Evolutionary conservation across 345 rosid species (phyloP).

Genomic region (Eucalyptus virginea): DNA sequence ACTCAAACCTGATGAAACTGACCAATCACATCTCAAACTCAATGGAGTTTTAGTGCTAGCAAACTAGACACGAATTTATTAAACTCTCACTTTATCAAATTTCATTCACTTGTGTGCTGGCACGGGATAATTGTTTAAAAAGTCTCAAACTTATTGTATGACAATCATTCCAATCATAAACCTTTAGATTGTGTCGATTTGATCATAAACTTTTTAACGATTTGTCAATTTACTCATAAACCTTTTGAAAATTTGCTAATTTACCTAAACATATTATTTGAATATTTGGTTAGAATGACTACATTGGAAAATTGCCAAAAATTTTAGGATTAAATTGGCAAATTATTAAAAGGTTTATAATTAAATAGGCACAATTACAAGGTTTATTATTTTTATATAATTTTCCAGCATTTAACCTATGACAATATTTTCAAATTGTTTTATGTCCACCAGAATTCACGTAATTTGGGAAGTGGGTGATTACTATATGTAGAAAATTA

Average conservation of each 20-base stretch:
- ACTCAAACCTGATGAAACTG: neutral
- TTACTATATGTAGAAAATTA: neutral
- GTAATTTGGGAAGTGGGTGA: neutral
- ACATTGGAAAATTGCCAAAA: too few relatives aligned
- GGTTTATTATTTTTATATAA: too few relatives aligned
- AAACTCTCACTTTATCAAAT: neutral
- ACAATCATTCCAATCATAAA: too few relatives aligned
- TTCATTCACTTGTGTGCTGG: neutral
- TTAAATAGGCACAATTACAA: rapidly evolving
- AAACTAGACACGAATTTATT: neutral
- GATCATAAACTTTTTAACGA: rapidly evolving
- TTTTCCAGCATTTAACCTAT: neutral
- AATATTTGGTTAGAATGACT: too few relatives aligned
- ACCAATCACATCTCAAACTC: neutral
- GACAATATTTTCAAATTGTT: neutral
- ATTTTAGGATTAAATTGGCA: rapidly evolving
- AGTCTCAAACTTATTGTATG: too few relatives aligned
- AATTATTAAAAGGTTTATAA: too few relatives aligned
- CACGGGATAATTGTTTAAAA: too few relatives aligned
- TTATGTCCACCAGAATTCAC: neutral
- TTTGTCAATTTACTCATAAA: too few relatives aligned
- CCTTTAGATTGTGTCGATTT: rapidly evolving
- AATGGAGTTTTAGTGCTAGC: neutral
- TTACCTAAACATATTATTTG: too few relatives aligned
- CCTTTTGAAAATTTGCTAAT: too few relatives aligned